A percentile compares a stretch with the other conserved stretches of the same genome.
These are phyloP conservation scores for Huiozyma naganishii DNA, from an alignment of 805 yeast species.

Conservation along the genomic window DNA sequence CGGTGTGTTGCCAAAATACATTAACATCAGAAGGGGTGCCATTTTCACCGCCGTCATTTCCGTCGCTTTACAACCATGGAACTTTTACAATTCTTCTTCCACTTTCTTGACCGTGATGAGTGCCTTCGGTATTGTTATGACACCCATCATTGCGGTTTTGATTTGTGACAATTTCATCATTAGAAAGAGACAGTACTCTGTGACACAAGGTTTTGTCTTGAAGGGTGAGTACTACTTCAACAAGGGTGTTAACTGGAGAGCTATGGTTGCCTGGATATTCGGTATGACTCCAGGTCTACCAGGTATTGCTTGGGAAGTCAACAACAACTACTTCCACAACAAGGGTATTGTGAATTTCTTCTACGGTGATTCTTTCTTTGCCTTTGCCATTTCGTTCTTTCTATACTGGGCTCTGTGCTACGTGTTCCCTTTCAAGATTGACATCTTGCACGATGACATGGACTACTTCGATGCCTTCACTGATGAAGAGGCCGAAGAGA, in stretches of 20 bases:
- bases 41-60: slow-evolving; percentile 25
- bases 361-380: slow-evolving; percentile 34
- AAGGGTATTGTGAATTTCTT: slow-evolving; percentile 33
- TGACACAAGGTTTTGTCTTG: slow-evolving; percentile 19
- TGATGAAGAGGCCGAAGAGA: slow-evolving; percentile 27
- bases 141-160: slow-evolving; percentile 30
- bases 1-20: slow-evolving; percentile 30
- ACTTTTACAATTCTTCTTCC: slow-evolving; percentile 28
- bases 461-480: slow-evolving; percentile 32
- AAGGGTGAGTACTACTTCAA: slow-evolving; percentile 29
- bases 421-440: slow-evolving; percentile 29
- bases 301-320: slow-evolving; percentile 32
- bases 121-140: slow-evolving; percentile 29
- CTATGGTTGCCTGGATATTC: slow-evolving; percentile 23
- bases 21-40: slow-evolving; percentile 33
- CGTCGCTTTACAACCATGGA: slow-evolving; percentile 31
- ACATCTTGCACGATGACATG: slow-evolving; percentile 28
- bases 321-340: slow-evolving; percentile 15
- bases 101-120: slow-evolving; percentile 30
- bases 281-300: slow-evolving; percentile 40
- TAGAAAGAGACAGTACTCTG: slow-evolving; percentile 27
- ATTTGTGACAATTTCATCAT: slow-evolving; percentile 32
- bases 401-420: slow-evolving; percentile 27
- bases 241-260: slow-evolving; percentile 31
- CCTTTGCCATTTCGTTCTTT: slow-evolving; percentile 30